phyloP scores from a whole-genome alignment of 2,329 filamentous ascomycete genomes.

The Pseudogymnoascus sp. region DNA sequence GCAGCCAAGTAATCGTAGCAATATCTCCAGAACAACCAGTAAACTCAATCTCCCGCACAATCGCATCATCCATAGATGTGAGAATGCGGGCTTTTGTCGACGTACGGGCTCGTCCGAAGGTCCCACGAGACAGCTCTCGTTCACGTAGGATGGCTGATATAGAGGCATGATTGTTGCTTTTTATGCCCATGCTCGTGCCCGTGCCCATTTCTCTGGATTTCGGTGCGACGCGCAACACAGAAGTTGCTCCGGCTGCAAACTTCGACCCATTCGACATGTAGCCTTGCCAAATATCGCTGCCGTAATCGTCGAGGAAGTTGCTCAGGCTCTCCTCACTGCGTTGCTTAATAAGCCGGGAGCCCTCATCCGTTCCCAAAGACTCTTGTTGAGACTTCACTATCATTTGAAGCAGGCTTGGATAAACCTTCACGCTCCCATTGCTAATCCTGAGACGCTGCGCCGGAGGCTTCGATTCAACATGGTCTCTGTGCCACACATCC shows the following conservation, averaged over 20 bases:
- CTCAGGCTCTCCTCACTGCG: not conserved
- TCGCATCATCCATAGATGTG: conserved; percentile 37
- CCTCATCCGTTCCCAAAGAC: conserved; percentile 14
- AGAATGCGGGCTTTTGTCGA: conserved; percentile 18
- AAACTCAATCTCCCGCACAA: conserved; percentile 45
- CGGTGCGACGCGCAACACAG: not conserved
- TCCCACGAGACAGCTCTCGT: conserved; percentile 21
- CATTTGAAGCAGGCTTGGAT: not conserved
- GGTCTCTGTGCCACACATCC: not conserved
- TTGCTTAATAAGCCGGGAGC: not conserved
- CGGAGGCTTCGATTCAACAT: not conserved
- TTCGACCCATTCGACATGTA: not conserved
- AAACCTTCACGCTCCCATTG: not conserved
- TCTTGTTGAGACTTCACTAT: conserved; percentile 10
- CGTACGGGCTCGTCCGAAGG: conserved; percentile 13
- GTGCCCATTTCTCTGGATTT: not conserved
- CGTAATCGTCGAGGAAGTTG: not conserved
- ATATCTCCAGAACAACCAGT: conserved; percentile 55
- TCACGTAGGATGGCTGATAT: conserved; percentile 17
- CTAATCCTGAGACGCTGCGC: not conserved
- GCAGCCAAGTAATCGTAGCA: conserved; percentile 48
- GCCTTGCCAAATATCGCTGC: not conserved
- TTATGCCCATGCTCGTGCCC: not conserved
- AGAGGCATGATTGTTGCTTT: not conserved
- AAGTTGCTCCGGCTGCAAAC: not conserved